Evolutionary conservation across 257 asterid genomes (phyloP), one percentile per base, ranked within the genome.

Genomic region (Mitragyna speciosa): DNA sequence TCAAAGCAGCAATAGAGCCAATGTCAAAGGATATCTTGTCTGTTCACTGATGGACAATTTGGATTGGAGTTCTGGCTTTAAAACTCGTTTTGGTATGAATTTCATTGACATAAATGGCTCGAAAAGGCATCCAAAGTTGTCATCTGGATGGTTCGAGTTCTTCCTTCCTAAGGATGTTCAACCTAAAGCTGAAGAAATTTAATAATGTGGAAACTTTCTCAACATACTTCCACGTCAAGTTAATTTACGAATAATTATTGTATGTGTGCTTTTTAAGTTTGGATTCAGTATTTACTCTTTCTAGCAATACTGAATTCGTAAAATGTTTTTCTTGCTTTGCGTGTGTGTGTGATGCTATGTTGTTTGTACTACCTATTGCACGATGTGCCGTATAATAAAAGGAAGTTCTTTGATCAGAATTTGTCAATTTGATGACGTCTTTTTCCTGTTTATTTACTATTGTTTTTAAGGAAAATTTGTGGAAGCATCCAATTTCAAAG

Each of bases 21-120:
- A 71, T 82, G 83, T 36, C 63, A 81, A 82, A 43, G 87, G 87
- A 28, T 78, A 73, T 19, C 78, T 73, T 68, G 83, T 79, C 24
- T 84, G 87, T 85, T 77, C 87, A 14, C 48, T 84, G 48, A 56
- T 81, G 80, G 85, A 84, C 54, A 84, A 84, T 66, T 81, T 77
- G 30, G 85, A 78, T 59, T 78, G 85, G 83, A 75, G 54, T 30
- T 73, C 68, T 16, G 87, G 85, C 68, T 81, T 77, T 75, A 63
- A 59, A 31, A n/a, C 75, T 61, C 83, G 85, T 67, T 84, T 84
- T 24, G 85, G 87, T 19, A 54, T 54, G 63, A 54, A 54, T n/a
- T 54, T 54, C 63, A 54, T 54, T 9, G 63, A 19, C n/a, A 19
- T 17, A 8, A 22, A 20, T 17, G 63, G 26, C 20, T 22, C 19